Evolutionary conservation across 2,329 filamentous ascomycete species (phyloP), one percentile per base, ranked within the genome.

Genomic region (Aureobasidium mangrovei): DNA sequence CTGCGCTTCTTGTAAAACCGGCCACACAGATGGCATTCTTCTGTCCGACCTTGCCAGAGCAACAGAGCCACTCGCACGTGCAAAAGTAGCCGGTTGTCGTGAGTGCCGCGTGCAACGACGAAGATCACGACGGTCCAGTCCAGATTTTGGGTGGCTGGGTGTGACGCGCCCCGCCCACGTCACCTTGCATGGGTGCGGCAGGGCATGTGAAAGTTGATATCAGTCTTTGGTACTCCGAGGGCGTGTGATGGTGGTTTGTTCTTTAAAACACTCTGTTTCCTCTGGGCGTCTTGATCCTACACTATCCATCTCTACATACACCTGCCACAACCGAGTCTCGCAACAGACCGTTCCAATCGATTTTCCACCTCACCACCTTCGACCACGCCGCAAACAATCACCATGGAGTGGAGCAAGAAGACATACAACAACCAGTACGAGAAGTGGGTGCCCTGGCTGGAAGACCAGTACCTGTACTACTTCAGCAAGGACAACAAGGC

Each of bases 401-500:
- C 6, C 45, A 61, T 75, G 67, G 80, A 84, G 62, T 83, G 78
- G 77, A 68, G 77, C 57, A 80, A 77, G 65, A 69, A 82, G 55
- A 81, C 78, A 48, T 88, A 88, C 74, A 83, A 86, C 71, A 70
- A 78, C 53, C 82, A 88, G 67, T 88, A 88, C 69, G 84, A 88
- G 65, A 77, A 71, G 62, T 89, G 85, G 85, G 78, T 87, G 66
- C 85, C 85, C 1, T 88, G 85, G 85, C 72, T 88, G 55, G 85
- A 89, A 68, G 85, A 89, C 67, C 69, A 81, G 56, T 87, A 86
- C 66, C 76, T 89, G 29, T 75, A 77, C 51, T 88, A 80, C 75
- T 88, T 88, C 69, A 86, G 83, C 62, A 84, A 83, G 59, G 84
- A 88, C 65, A 89, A 89, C 76, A 88, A 89, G 70, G 79, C 83